Base-by-base conservation (phyloP, 1,284 basidiomycete genomes). In the Cryptococcus hybrid region DNA sequence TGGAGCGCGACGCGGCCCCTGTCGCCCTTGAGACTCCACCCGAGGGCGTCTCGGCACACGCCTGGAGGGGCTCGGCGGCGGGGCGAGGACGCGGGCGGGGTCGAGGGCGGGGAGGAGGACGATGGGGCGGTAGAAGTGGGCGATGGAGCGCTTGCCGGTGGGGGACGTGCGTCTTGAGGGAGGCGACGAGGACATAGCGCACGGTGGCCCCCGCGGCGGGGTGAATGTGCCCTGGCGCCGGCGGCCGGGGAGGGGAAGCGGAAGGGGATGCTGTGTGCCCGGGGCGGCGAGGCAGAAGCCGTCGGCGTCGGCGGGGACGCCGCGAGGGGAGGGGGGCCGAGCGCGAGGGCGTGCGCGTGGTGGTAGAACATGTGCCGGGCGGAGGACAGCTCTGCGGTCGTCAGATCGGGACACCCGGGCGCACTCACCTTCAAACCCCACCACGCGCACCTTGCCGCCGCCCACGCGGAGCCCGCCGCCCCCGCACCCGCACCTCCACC, bases 71-170 rank as follows among this genome's bases (percentile, higher is more conserved):
- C 46, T 83, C 79, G 6, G 82, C 75, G 2, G 86, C 82, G 2
- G 86, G 0, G 86, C 82, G 6, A 96, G 83, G 11, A 87, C 82
- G 3, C 80, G 66, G 5, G 83, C 78, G 0, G 88, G 85, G 61
- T 90, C 84, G 34, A 93, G 79, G 53, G 86, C 86, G 0, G 93
- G 92, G 83, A 88, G 92, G 36, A 96, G 80, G 54, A 88, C 85
- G 68, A 92, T 87, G 42, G 87, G 82, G 2, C 93, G 86, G 76
- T 95, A 96, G 73, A 96, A 95, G 75, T 97, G 93, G 0, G 92
- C 89, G 49, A 96, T 88, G 5, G 90, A 91, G 7, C 86, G 82
- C 68, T 83, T 82, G 46, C 78, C 79, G 1, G 84, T 82, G 43
- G 80, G 77, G 74, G 56, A 90, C 86, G 73, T 89, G 89, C 52